These are phyloP conservation scores for Solanum appendiculatum DNA, from an alignment of 257 asterid species.

Conservation along the genomic window DNA sequence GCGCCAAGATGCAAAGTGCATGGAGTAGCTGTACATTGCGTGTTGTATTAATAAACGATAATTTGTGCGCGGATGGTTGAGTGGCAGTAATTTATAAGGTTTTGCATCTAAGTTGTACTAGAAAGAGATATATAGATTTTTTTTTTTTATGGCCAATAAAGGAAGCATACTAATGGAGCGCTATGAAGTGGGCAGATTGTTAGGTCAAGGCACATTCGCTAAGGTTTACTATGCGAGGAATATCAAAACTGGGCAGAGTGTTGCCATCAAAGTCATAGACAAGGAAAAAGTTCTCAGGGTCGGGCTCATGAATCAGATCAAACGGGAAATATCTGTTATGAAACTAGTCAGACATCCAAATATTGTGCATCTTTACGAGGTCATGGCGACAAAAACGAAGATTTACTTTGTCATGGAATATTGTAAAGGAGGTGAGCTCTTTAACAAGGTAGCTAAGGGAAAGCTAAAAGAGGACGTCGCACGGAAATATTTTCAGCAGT, in stretches of 20 bases:
- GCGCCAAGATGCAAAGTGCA: conserved; percentile 4
- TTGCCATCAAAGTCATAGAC: conserved; percentile 72
- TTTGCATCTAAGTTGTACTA: neutral
- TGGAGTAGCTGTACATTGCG: neutral
- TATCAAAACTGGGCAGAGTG: conserved; percentile 49
- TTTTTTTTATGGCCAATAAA: conserved; percentile 37
- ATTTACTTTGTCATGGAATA: conserved; percentile 72
- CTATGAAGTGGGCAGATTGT: conserved; percentile 67
- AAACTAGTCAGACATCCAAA: conserved; percentile 61
- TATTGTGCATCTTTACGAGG: conserved; percentile 61
- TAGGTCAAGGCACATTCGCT: conserved; percentile 84
- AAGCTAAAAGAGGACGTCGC: conserved; percentile 55
- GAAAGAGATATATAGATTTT: neutral
- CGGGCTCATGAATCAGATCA: conserved; percentile 54
- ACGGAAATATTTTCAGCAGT: conserved; percentile 49
- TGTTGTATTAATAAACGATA: conserved; percentile 2
- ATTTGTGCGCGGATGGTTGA: conserved; percentile 34
- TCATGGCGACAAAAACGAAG: conserved; percentile 81
- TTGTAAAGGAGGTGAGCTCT: conserved; percentile 82
- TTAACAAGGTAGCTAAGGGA: conserved; percentile 55
- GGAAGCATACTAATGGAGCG: conserved; percentile 43
- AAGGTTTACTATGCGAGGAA: conserved; percentile 61
- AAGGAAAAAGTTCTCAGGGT: conserved; percentile 47
- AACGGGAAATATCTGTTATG: conserved; percentile 71
- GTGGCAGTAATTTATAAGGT: neutral